Percentiles rank a stretch among this genome's conserved stretches.
These are phyloP conservation scores for Hibiscus syriacus DNA, from an alignment of 345 rosid species.

Conservation along the genomic window DNA sequence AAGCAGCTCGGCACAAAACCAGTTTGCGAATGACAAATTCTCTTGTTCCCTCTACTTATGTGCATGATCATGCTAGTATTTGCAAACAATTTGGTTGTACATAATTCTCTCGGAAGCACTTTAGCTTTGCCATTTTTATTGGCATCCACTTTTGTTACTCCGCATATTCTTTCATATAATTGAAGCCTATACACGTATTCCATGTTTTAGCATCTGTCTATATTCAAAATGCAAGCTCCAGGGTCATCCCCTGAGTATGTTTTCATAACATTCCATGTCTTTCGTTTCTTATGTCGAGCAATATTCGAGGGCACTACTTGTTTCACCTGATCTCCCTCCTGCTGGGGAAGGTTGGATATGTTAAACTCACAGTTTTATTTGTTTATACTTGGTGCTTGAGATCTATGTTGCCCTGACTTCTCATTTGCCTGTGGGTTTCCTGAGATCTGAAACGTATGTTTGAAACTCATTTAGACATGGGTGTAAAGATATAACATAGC, in stretches of 20 bases:
- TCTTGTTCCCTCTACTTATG: slow-evolving; percentile 8
- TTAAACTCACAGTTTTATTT: too few species aligned
- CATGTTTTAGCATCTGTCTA: slow-evolving; percentile 15
- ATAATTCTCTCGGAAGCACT: slow-evolving; percentile 25
- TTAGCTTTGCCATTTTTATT: slow-evolving; percentile 11
- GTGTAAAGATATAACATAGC: too few species aligned
- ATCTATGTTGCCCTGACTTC: too few species aligned
- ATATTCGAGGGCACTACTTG: not conserved
- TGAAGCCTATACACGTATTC: not conserved
- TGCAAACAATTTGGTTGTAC: slow-evolving; percentile 28
- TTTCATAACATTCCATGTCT: slow-evolving; percentile 2
- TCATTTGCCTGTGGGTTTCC: too few species aligned
- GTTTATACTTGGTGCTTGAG: too few species aligned
- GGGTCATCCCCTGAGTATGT: not conserved
- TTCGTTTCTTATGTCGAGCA: not conserved
- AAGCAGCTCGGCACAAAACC: slow-evolving; percentile 95
- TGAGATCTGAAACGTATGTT: too few species aligned
- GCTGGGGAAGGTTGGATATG: too few species aligned
- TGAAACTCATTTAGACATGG: not conserved
- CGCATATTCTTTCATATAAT: slow-evolving; percentile 9
- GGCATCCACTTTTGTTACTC: not conserved
- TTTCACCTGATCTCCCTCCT: too few species aligned
- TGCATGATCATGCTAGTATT: slow-evolving; percentile 16
- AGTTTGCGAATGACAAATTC: slow-evolving; percentile 58
- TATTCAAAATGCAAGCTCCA: slow-evolving; percentile 5